phyloP scores from a whole-genome alignment of 2,329 filamentous ascomycete genomes.

The Aspergillus pseudoterreus region DNA sequence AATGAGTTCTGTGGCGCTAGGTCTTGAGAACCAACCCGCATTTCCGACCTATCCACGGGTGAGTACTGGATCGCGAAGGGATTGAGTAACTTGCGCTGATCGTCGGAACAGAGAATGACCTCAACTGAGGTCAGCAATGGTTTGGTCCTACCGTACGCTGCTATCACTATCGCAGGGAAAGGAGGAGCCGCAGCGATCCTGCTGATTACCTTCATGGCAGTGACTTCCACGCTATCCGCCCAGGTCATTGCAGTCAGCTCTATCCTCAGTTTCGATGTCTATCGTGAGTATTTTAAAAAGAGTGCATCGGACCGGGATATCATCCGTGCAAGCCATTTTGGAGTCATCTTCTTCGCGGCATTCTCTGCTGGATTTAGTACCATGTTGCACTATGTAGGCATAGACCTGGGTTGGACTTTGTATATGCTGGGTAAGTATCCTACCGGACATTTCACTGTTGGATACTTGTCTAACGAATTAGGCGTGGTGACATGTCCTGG shows the following conservation, averaged over 20 bases:
- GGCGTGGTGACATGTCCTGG: constrained; percentile 53
- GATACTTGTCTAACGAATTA: constrained; percentile 2
- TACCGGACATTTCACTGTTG: neutral
- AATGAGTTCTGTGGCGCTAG: constrained; percentile 48
- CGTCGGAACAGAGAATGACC: constrained; percentile 31
- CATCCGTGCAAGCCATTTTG: constrained; percentile 51
- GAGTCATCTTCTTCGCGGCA: constrained; percentile 51
- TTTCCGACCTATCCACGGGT: constrained; percentile 54
- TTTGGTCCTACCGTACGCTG: constrained; percentile 38
- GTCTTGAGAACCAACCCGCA: constrained; percentile 44
- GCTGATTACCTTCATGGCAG: constrained; percentile 41
- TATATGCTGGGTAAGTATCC: constrained; percentile 48
- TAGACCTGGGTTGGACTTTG: constrained; percentile 53
- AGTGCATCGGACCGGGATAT: constrained; percentile 46
- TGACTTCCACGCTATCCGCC: constrained; percentile 48
- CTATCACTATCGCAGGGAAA: constrained; percentile 36
- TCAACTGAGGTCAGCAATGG: constrained; percentile 33
- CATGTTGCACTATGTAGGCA: constrained; percentile 51
- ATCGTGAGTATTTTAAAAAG: constrained; percentile 49
- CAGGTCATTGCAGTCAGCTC: constrained; percentile 54
- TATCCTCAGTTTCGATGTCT: constrained; percentile 54
- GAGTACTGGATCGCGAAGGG: constrained; percentile 2
- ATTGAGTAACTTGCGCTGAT: too few species aligned
- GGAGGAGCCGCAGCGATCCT: constrained; percentile 36
- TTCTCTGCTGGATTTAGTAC: constrained; percentile 53